phyloP scores from a whole-genome alignment of 2,329 filamentous ascomycete genomes.

The Colletotrichum lupini region DNA sequence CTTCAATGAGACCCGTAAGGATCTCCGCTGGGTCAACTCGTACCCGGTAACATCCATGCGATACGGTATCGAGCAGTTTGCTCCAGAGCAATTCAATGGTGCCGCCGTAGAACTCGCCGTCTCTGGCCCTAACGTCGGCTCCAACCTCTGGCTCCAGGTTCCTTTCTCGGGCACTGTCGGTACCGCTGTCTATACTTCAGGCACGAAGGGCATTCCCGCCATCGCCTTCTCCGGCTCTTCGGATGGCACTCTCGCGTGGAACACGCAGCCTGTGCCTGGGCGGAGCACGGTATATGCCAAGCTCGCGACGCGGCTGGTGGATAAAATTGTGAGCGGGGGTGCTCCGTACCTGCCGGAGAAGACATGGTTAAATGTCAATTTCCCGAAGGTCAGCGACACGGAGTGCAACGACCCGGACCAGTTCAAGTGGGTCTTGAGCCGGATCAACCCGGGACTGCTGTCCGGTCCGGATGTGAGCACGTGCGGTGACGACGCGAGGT shows the following conservation, averaged over 20 bases:
- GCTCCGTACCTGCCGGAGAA: conserved; percentile 70
- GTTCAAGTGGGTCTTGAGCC: conserved; percentile 73
- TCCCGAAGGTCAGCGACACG: conserved; percentile 44
- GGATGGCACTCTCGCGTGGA: conserved; percentile 62
- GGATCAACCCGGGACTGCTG: conserved; percentile 68
- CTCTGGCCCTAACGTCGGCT: conserved; percentile 69
- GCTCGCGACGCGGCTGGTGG: conserved; percentile 68
- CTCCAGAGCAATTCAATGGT: conserved; percentile 62
- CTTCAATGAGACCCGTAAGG: conserved; percentile 64
- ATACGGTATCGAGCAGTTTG: conserved; percentile 69
- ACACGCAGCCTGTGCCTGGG: conserved; percentile 61
- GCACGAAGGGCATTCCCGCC: conserved; percentile 67
- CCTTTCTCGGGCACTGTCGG: conserved; percentile 76
- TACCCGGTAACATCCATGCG: conserved; percentile 74
- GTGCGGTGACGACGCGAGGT: conserved; percentile 60
- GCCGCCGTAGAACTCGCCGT: conserved; percentile 71
- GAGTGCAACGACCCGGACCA: conserved; percentile 61
- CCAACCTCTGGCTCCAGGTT: conserved; percentile 66
- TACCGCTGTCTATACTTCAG: conserved; percentile 68
- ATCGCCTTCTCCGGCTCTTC: conserved; percentile 74
- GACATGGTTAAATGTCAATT: conserved; percentile 73
- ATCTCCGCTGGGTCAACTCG: conserved; percentile 79
- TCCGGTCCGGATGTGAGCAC: conserved; percentile 65
- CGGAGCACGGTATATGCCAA: conserved; percentile 72
- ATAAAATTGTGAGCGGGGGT: conserved; percentile 64